Evolutionary conservation across 495 filamentous ascomycete species (phyloP).

Genomic region (Aspergillus heteromorphus): DNA sequence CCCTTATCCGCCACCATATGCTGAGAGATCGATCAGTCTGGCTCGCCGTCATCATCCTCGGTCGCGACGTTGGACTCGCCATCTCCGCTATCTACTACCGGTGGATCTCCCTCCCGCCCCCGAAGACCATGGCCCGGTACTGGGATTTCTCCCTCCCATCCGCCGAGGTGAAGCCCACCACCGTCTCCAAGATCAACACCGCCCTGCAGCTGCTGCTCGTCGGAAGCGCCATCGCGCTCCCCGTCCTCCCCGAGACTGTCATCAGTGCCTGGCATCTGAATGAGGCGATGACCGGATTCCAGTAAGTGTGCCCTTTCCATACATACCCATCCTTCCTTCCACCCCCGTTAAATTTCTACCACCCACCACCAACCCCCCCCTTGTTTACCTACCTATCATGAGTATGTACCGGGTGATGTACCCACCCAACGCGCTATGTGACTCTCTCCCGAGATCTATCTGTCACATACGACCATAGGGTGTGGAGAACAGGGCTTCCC

Average conservation of each 20-base stretch:
- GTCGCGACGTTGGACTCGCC: constrained; percentile 81
- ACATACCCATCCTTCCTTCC: not conserved
- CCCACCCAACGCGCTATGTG: constrained; percentile 10
- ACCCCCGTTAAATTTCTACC: too few species aligned
- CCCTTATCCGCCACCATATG: not conserved
- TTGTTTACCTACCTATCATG: too few species aligned
- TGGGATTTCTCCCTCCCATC: constrained; percentile 95
- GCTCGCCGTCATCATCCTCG: constrained; percentile 82
- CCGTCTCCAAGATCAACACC: constrained; percentile 87
- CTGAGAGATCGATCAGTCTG: constrained; percentile 54
- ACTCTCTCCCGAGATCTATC: not conserved
- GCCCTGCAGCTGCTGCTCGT: constrained; percentile 74
- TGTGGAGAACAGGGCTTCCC: constrained; percentile 39
- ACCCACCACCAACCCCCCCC: too few species aligned
- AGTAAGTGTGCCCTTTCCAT: constrained; percentile 52
- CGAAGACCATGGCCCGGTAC: constrained; percentile 88
- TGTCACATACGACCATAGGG: constrained; percentile 33
- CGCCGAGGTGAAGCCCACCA: constrained; percentile 88
- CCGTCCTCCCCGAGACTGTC: constrained; percentile 50
- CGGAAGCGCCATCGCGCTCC: constrained; percentile 68
- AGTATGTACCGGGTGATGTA: constrained; percentile 1
- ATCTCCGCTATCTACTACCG: constrained; percentile 90
- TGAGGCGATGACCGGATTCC: constrained; percentile 55
- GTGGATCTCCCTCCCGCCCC: constrained; percentile 86
- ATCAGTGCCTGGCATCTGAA: constrained; percentile 46